Base-by-base conservation (phyloP, 129 eudicot genomes). In the Helichrysum umbraculigerum region DNA sequence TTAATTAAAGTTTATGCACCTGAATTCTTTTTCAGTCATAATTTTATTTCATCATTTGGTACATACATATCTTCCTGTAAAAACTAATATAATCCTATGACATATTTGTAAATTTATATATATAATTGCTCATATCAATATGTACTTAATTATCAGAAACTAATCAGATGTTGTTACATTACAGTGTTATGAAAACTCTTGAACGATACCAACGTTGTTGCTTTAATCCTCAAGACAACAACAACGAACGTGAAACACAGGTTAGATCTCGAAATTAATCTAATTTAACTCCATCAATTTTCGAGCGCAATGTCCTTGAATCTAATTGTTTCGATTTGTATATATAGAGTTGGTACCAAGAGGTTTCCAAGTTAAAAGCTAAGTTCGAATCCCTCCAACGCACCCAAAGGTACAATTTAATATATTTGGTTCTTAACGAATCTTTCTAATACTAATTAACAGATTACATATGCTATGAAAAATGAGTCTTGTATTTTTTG, bases 121-220 rank as follows among this genome's bases (percentile, higher is more conserved):
- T 25, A 44, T 2, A 2, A 44, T 12, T 44, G 4, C 52, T 44
- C 52, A 44, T 44, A 11, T 44, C 15, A 44, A 4, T 2, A 44
- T 44, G 52, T 44, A 44, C 0, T 44, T n/a, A n/a, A n/a, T n/a
- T 44, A 44, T 15, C 10, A 63, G 42, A 29, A 62, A 3, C 34
- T 19, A 70, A 79, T 73, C 58, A 70, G 21, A 22, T 21, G 42
- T 25, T 20, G 25, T 28, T 66, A 47, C 2, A 14, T 79, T 80
- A 79, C 90, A 89, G 93, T 59, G 83, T 85, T 59, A 83, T 79
- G 70, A 83, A 87, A 82, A 93, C 97, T 66, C 91, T 93, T 28
- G 98, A 93, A 72, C 87, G 92, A 9, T 93, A 93, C 72, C 96
- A 90, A 78, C 95, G 92, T 74, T 87, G 96, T 63, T 85, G 83